A percentile compares a stretch with the other conserved stretches of the same genome.
These are phyloP conservation scores for Cairneyella variabilis DNA, from an alignment of 495 filamentous ascomycete species.

Conservation along the genomic window DNA sequence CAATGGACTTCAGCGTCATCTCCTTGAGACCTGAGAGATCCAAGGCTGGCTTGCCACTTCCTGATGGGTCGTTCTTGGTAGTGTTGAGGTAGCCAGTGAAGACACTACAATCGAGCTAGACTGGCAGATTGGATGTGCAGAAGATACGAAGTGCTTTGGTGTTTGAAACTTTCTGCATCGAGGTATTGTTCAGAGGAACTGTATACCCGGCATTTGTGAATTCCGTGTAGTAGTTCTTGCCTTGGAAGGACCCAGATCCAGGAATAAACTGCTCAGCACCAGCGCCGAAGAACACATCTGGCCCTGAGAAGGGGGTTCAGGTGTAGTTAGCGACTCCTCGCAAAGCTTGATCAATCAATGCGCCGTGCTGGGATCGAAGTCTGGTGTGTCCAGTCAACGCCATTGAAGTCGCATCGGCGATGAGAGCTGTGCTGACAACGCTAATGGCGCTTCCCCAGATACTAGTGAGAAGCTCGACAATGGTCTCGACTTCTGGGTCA, in stretches of 20 bases:
- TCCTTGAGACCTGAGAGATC: slow-evolving; percentile 72
- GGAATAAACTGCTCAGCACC: slow-evolving; percentile 70
- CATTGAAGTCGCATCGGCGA: slow-evolving; percentile 71
- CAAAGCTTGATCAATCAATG: slow-evolving; percentile 58
- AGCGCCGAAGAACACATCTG: slow-evolving; percentile 69
- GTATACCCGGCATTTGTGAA: slow-evolving; percentile 62
- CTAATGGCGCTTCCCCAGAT: slow-evolving; percentile 43
- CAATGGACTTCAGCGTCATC: slow-evolving; percentile 77
- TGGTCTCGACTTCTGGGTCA: slow-evolving; percentile 76
- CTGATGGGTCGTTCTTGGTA: slow-evolving; percentile 59
- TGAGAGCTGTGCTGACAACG: slow-evolving; percentile 35
- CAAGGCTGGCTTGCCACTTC: slow-evolving; percentile 49
- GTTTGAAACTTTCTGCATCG: slow-evolving; percentile 46
- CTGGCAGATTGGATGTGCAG: slow-evolving; percentile 58
- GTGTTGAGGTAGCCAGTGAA: slow-evolving; percentile 57
- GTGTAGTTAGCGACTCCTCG: slow-evolving; percentile 60
- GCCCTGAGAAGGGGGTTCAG: slow-evolving; percentile 62
- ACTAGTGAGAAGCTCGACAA: slow-evolving; percentile 65
- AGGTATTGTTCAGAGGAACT: slow-evolving; percentile 62
- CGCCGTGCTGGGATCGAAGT: slow-evolving; percentile 55
- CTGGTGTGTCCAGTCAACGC: slow-evolving; percentile 64
- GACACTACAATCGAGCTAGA: slow-evolving; percentile 71
- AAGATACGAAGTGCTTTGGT: slow-evolving; percentile 66
- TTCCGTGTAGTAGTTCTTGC: slow-evolving; percentile 63
- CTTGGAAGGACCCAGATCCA: slow-evolving; percentile 46